Evolutionary conservation across 805 yeast genomes (phyloP).

Genomic region (Teunomyces cretensis): DNA sequence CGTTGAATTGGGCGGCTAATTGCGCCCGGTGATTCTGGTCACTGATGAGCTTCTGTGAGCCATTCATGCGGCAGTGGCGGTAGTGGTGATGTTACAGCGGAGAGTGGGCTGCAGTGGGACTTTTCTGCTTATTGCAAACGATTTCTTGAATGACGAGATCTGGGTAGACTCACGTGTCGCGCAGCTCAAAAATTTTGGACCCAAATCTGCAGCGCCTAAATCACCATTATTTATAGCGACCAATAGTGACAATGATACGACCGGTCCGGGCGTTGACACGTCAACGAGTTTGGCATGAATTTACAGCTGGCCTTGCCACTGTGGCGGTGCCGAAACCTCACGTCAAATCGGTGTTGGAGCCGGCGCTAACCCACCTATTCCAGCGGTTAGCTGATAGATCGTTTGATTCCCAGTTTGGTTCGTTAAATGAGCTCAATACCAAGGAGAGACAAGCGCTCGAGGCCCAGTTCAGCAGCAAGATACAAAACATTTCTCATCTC

Average conservation of each 20-base stretch:
- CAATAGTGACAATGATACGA: constrained; percentile 2
- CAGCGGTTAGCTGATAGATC: not conserved
- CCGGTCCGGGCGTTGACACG: not conserved
- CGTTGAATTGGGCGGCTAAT: constrained; percentile 65
- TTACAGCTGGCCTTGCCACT: not conserved
- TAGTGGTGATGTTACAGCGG: not conserved
- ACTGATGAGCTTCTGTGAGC: constrained; percentile 13
- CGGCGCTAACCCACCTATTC: not conserved
- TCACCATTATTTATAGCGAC: too few relatives aligned
- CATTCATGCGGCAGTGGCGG: constrained; percentile 14
- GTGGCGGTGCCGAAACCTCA: too few relatives aligned
- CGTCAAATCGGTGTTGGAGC: not conserved
- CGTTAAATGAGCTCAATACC: not conserved
- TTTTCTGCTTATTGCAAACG: not conserved
- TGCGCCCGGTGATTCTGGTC: constrained; percentile 47
- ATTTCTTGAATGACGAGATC: not conserved
- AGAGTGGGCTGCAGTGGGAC: not conserved
- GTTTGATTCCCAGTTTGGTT: constrained; percentile 1
- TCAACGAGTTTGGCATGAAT: not conserved
- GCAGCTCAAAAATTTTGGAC: not conserved
- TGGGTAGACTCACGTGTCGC: constrained; percentile 1
- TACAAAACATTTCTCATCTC: not conserved
- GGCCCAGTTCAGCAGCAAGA: not conserved
- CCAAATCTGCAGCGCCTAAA: too few relatives aligned
- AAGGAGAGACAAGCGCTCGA: not conserved